Evolutionary conservation across 2,329 filamentous ascomycete species (phyloP).

Genomic region (Fusarium marasasianum): DNA sequence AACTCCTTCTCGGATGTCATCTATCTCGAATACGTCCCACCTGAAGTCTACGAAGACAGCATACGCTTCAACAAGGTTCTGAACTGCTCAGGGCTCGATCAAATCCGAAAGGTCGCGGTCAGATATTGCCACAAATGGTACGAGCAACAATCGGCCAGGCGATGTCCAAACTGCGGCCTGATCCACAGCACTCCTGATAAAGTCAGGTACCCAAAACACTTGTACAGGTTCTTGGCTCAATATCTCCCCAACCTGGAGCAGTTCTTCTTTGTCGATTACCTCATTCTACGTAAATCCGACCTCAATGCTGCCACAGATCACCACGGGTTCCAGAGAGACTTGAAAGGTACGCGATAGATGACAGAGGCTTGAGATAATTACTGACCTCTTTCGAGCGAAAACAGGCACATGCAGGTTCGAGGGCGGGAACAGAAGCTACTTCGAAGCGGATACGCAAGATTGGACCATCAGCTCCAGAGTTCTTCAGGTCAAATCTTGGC

Average conservation of each 20-base stretch:
- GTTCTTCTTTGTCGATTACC: constrained; percentile 57
- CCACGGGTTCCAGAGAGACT: not conserved
- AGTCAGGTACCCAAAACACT: constrained; percentile 50
- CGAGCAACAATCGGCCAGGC: constrained; percentile 33
- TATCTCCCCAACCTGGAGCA: constrained; percentile 54
- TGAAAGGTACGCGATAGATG: constrained; percentile 12
- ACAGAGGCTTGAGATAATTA: not conserved
- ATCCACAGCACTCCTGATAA: constrained; percentile 41
- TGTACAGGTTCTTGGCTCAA: constrained; percentile 56
- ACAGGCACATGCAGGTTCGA: constrained; percentile 16
- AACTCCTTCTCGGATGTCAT: constrained; percentile 45
- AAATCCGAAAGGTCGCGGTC: constrained; percentile 53
- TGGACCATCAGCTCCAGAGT: constrained; percentile 52
- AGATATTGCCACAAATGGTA: constrained; percentile 56
- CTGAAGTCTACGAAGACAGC: constrained; percentile 40
- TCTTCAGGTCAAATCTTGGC: constrained; percentile 50
- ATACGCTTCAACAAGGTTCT: constrained; percentile 42
- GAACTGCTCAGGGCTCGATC: constrained; percentile 43
- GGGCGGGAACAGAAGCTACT: constrained; percentile 43
- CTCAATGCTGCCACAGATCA: not conserved
- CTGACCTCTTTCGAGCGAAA: constrained; percentile 23
- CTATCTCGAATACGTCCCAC: constrained; percentile 49
- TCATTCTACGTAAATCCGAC: constrained; percentile 48
- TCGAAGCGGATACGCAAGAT: constrained; percentile 46
- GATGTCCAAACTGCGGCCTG: constrained; percentile 49